Evolutionary conservation across 192 early-diverging fungal genomes (phyloP), one percentile per base, ranked within the genome.

Genomic region (Linnemannia zychae): DNA sequence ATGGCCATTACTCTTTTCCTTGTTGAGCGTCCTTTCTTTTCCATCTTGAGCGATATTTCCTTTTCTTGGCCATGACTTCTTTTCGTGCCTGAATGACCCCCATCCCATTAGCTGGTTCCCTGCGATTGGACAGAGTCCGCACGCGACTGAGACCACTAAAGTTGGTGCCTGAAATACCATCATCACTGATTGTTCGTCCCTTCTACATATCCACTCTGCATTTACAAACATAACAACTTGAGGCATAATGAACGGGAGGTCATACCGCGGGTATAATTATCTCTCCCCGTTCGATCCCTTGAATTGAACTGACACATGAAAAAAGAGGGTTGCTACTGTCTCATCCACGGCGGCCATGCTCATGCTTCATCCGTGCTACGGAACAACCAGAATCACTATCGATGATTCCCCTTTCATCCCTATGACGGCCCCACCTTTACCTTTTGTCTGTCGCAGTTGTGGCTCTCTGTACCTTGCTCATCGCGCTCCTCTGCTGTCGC

Each of bases 251-350:
- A 12, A 31, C 28, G 24, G 20, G 28, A 13, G 15, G 24, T 31
- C 57, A 63, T 63, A 63, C 57, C 57, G 57, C 57, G 57, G 57
- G 28, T 63, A 63, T 31, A 63, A 63, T 63, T 63, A 63, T 63
- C 57, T 24, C 24, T 63, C n/a, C n/a, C 53, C 24, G 4, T 57
- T n/a, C n/a, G 12, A 28, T 0, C 28, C 28, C 12, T 11, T 31
- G 57, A n/a, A 16, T 16, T 12, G 24, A 24, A 9, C 53, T 57
- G 53, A 63, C 57, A 63, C 28, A 63, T 63, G 57, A 63, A 63
- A 63, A 63, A 63, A 24, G 28, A 16, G 57, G 57, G 57, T 11
- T 63, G 3, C 28, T 63, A 63, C 57, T 63, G 57, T 63, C 24
- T 63, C 40, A 3, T 44, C 40, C 40, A 63, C 57, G n/a, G 57